These are phyloP conservation scores for Umbellularia californica DNA, from an alignment of 164 flowering plant species.

Conservation along the genomic window DNA sequence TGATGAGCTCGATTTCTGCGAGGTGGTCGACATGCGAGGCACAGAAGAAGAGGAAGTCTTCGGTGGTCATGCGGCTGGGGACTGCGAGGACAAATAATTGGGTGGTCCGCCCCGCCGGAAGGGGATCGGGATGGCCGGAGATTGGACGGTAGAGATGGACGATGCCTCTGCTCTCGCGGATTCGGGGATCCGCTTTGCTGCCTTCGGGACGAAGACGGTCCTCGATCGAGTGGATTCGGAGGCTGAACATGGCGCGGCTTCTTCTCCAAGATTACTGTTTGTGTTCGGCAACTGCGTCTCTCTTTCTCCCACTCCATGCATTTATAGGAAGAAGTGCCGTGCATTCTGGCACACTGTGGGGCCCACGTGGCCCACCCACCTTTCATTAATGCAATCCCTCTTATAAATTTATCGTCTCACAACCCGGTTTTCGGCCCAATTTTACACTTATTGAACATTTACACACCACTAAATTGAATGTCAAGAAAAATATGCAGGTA, in stretches of 20 bases:
- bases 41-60: conserved; percentile 66
- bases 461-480: too few relatives aligned
- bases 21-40: conserved; percentile 43
- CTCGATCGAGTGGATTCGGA: conserved; percentile 81
- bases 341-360: too few relatives aligned
- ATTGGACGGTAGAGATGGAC: conserved; percentile 69
- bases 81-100: conserved; percentile 74
- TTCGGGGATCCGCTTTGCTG: conserved; percentile 11
- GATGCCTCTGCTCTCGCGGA: conserved; percentile 66
- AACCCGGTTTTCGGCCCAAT: too few relatives aligned
- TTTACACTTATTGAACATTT: too few relatives aligned
- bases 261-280: too few relatives aligned
- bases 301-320: too few relatives aligned
- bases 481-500: too few relatives aligned
- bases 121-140: conserved; percentile 18
- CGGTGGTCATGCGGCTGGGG: conserved; percentile 62
- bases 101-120: conserved; percentile 23
- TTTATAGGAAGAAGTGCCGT: too few relatives aligned
- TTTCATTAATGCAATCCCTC: too few relatives aligned
- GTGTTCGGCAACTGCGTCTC: too few relatives aligned
- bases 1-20: conserved; percentile 53
- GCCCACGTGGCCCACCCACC: too few relatives aligned
- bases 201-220: conserved; percentile 25
- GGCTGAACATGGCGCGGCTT: conserved; percentile 40
- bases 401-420: too few relatives aligned